phyloP scores from a whole-genome alignment of 2,329 filamentous ascomycete genomes.

The Claviceps cyperi region DNA sequence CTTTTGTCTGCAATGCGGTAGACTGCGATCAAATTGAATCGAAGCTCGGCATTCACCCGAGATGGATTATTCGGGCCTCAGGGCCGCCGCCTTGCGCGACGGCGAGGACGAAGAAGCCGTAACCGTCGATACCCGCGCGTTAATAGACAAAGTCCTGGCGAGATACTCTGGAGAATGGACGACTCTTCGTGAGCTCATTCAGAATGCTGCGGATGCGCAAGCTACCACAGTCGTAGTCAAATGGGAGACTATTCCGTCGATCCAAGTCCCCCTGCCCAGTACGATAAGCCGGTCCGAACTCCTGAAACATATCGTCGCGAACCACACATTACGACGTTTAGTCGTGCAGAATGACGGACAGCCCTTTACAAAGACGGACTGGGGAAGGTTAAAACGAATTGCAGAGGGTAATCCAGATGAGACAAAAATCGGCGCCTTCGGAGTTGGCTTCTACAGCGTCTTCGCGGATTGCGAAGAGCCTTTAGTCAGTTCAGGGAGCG shows the following conservation, averaged over 20 bases:
- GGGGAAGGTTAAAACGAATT: slow-evolving; percentile 85
- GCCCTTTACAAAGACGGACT: slow-evolving; percentile 79
- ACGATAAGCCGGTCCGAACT: slow-evolving; percentile 53
- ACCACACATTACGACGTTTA: slow-evolving; percentile 78
- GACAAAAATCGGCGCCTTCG: slow-evolving; percentile 97
- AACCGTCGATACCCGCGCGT: slow-evolving; percentile 87
- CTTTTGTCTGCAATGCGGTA: not conserved
- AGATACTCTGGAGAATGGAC: slow-evolving; percentile 95
- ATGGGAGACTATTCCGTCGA: slow-evolving; percentile 81
- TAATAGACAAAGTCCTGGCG: slow-evolving; percentile 96
- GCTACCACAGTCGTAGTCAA: slow-evolving; percentile 80
- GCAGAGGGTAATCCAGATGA: slow-evolving; percentile 99
- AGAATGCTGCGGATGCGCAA: slow-evolving; percentile 95
- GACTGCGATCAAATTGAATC: not conserved
- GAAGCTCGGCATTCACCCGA: slow-evolving; percentile 3
- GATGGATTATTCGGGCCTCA: slow-evolving; percentile 64
- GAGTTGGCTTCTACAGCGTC: slow-evolving; percentile 96
- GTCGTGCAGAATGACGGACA: slow-evolving; percentile 87
- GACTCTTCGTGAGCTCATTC: slow-evolving; percentile 79
- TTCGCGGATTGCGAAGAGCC: slow-evolving; percentile 97
- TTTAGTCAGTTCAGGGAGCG: slow-evolving; percentile 81
- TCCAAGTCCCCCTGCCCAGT: slow-evolving; percentile 53
- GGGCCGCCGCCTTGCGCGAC: slow-evolving; percentile 72
- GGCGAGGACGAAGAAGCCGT: slow-evolving; percentile 92
- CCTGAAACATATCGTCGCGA: slow-evolving; percentile 67